Evolutionary conservation across 2,329 filamentous ascomycete species (phyloP), one percentile per base, ranked within the genome.

Genomic region (Diaporthe vexans): DNA sequence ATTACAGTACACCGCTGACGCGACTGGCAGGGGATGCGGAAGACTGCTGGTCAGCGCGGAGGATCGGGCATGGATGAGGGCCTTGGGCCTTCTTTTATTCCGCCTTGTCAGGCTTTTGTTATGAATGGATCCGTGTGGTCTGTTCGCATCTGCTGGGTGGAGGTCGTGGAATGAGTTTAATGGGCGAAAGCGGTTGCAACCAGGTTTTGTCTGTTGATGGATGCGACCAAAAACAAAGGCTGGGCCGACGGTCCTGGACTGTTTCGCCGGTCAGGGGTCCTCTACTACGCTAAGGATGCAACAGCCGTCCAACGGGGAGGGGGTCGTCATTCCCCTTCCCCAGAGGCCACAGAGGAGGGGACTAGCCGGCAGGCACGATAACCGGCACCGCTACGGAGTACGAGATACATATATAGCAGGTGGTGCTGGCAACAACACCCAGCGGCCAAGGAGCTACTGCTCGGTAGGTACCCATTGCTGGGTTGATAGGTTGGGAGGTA

Each of bases 201-300:
- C 70, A 63, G 57, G 57, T 72, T 72, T 51, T 72, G 57, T 54
- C 59, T 71, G 69, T 71, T 58, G 69, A 59, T 71, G 70, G 57
- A 72, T 72, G 70, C 70, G 70, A 72, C 70, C 70, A 51, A 72
- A 72, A 71, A 71, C 56, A 71, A 71, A 71, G 70, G 70, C 51
- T 54, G 57, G 69, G 70, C 26, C 33, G 33, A 54, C 63, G n/a
- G 48, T 68, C 33, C 63, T 68, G 63, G 33, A 40, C n/a, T 43
- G 63, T 54, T 40, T 68, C 63, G 63, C 63, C 46, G 8, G 63
- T 54, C 63, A 68, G 63, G 63, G 63, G 63, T 68, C 63, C 48
- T 68, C 46, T 7, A 48, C 46, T 7, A 48, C 63, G 63, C 63
- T 68, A 68, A 68, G 63, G 63, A 68, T 68, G 63, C 63, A 54